Evolutionary conservation across 2,329 filamentous ascomycete species (phyloP).

Genomic region (Colletotrichum sansevieriae): DNA sequence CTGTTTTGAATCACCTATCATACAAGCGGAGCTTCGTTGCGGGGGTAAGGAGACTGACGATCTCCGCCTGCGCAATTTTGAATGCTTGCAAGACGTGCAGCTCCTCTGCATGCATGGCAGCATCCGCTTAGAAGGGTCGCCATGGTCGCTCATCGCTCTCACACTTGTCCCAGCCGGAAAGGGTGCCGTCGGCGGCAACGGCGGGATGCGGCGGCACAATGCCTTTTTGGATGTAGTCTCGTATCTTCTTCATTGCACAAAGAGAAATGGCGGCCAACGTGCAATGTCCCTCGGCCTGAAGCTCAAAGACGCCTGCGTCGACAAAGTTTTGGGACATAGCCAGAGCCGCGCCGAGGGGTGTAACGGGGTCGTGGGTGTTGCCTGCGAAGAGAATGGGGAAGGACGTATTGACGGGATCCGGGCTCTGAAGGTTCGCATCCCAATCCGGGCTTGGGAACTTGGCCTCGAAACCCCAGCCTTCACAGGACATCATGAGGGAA

Average conservation of each 20-base stretch:
- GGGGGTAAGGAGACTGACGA: constrained; percentile 25
- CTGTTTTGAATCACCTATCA: constrained; percentile 1
- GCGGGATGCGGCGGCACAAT: constrained; percentile 48
- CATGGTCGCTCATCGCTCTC: constrained; percentile 48
- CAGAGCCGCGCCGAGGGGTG: constrained; percentile 63
- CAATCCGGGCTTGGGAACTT: constrained; percentile 48
- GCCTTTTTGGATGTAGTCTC: constrained; percentile 53
- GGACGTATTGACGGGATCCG: constrained; percentile 51
- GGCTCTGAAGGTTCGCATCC: constrained; percentile 46
- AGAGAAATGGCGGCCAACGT: constrained; percentile 50
- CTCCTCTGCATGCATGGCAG: constrained; percentile 23
- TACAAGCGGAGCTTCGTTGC: constrained; percentile 31
- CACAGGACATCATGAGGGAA: constrained; percentile 50
- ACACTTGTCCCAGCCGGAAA: constrained; percentile 46
- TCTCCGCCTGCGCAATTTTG: constrained; percentile 33
- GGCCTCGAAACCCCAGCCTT: constrained; percentile 52
- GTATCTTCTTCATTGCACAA: constrained; percentile 52
- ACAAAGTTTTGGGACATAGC: constrained; percentile 55
- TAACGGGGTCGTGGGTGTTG: constrained; percentile 71
- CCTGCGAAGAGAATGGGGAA: constrained; percentile 70
- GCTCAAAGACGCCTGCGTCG: constrained; percentile 54
- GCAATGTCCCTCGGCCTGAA: constrained; percentile 53
- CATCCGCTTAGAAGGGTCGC: constrained; percentile 35
- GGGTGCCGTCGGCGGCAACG: constrained; percentile 43
- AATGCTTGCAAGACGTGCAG: constrained; percentile 19